Percentiles rank a stretch among this genome's conserved stretches.
Evolutionary conservation across 192 early-diverging fungal species (phyloP).

Genomic region (Mortierella alpina): DNA sequence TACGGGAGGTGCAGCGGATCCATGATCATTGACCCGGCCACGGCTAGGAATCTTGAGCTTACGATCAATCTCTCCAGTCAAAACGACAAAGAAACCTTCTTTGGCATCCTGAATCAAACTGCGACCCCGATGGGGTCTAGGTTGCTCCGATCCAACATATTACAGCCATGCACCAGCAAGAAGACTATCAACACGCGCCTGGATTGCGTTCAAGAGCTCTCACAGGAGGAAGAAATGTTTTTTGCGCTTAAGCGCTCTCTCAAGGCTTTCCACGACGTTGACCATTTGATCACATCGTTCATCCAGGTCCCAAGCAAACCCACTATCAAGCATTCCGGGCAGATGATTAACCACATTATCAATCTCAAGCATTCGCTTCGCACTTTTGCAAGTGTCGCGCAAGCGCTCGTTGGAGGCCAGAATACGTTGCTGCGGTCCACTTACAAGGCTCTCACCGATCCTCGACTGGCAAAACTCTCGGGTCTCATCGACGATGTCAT

Average conservation of each 20-base stretch:
- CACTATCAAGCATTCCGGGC: slow-evolving; percentile 68
- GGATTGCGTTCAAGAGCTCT: slow-evolving; percentile 69
- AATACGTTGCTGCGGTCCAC: slow-evolving; percentile 63
- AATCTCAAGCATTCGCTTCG: slow-evolving; percentile 75
- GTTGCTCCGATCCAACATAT: slow-evolving; percentile 77
- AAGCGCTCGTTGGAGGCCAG: slow-evolving; percentile 35
- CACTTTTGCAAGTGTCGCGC: slow-evolving; percentile 54
- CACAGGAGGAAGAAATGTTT: slow-evolving; percentile 60
- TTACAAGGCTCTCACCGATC: slow-evolving; percentile 52
- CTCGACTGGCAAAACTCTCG: slow-evolving; percentile 49
- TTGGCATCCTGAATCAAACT: slow-evolving; percentile 70
- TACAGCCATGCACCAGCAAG: slow-evolving; percentile 75
- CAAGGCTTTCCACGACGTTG: slow-evolving; percentile 62
- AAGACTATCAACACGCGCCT: slow-evolving; percentile 65
- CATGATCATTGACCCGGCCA: slow-evolving; percentile 66
- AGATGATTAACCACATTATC: slow-evolving; percentile 76
- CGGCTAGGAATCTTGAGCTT: slow-evolving; percentile 72
- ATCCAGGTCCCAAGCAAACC: slow-evolving; percentile 59
- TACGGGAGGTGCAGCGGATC: slow-evolving; percentile 64
- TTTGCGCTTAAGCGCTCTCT: slow-evolving; percentile 59
- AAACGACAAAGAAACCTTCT: slow-evolving; percentile 63
- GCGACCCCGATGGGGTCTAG: slow-evolving; percentile 77
- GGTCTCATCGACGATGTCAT: slow-evolving; percentile 71
- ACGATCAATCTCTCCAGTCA: slow-evolving; percentile 60
- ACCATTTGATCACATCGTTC: slow-evolving; percentile 66